Evolutionary conservation across 2,329 filamentous ascomycete genomes (phyloP), one percentile per base, ranked within the genome.

Genomic region (Alternaria sp.): DNA sequence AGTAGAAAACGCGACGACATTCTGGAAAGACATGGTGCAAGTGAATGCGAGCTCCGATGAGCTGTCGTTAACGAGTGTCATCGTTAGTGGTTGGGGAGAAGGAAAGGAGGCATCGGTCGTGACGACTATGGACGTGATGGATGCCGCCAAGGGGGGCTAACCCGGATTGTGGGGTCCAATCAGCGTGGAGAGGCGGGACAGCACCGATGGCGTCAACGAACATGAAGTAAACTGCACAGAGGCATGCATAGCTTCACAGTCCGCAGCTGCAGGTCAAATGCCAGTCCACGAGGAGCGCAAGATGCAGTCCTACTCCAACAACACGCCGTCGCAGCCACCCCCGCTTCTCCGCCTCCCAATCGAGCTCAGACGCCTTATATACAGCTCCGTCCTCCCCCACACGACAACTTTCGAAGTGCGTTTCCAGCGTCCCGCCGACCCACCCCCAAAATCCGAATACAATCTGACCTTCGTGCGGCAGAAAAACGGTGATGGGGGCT

Each of bases 351-450:
- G 67, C 40, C 74, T 84, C 8, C 82, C 82, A 0, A 63, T 81
- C 53, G 82, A 85, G 63, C 71, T 85, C 22, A 78, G 82, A 18
- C 74, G 78, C 34, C 68, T 80, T 18, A 80, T 84, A 41, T 81
- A 81, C 67, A 40, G 50, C 9, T 78, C 79, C 58, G 56, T 83
- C 27, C 75, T 84, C 16, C 82, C 82, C 12, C 72, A 70, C 63
- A 83, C 81, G 3, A 67, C 66, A n/a, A 67, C 59, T 53, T 64
- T 76, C 55, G 65, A 69, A 36, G 52, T 68, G 46, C 65, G 64
- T 56, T 57, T 67, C 54, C 68, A 74, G 49, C 68, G 62, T 49
- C 41, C 59, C 38, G 36, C 46, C 53, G 50, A 53, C 34, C 54
- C 66, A 34, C 59, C 67, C 43, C 61, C 67, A 38, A 68, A 64